Conservation (phyloP, 345 rosid species). For the Noccaea bulbosa region DNA sequence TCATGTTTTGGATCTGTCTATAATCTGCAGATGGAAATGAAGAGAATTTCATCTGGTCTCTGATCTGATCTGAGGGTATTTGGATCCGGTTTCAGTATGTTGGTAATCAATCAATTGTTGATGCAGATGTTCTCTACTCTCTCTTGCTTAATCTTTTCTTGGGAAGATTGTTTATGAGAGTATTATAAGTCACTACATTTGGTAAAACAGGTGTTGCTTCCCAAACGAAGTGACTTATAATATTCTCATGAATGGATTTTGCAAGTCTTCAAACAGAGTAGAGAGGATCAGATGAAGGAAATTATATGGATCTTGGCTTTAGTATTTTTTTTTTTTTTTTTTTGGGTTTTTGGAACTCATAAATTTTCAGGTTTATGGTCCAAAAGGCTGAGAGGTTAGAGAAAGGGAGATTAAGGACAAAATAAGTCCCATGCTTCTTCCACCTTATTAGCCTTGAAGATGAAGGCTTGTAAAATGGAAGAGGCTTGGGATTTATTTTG, state of each 20-base stretch:
- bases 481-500: constrained; percentile 37
- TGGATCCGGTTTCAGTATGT: constrained; percentile 9
- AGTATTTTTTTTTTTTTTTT: no score
- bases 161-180: constrained; percentile 31
- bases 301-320: neutral
- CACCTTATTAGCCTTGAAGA: constrained; percentile 20
- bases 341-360: neutral
- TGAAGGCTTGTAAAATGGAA: constrained; percentile 31
- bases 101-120: no score
- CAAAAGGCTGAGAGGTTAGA: no score
- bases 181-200: constrained; percentile 40
- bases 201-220: constrained; percentile 13
- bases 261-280: neutral
- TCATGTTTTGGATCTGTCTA: neutral
- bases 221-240: constrained; percentile 32
- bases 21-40: neutral
- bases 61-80: constrained; percentile 1
- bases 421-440: constrained; percentile 27
- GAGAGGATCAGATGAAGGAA: neutral
- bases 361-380: neutral
- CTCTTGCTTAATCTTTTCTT: neutral
- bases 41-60: no score
- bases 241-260: constrained; percentile 18
- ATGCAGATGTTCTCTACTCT: constrained; percentile 1
- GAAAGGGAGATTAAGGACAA: no score